Percentiles rank a stretch among this genome's conserved stretches.
Evolutionary conservation across 106 monocot genomes (phyloP).

Genomic region (Phalaenopsis aphrodite): DNA sequence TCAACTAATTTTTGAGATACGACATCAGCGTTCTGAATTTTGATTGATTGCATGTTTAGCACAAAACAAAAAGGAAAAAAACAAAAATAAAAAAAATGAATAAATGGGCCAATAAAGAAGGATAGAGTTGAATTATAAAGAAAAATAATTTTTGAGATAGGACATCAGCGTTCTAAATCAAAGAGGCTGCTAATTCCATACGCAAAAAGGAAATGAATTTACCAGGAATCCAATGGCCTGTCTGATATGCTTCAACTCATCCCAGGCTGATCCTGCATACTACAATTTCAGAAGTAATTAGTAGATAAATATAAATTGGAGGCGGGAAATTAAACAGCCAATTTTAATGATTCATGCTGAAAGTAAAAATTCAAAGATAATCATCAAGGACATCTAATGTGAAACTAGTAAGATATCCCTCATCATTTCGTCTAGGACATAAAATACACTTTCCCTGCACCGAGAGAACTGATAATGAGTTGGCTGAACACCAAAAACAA

Average conservation of each 20-base stretch:
- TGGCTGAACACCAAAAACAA: background rate
- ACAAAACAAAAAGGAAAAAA: background rate
- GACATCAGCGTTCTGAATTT: background rate
- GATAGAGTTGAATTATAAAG: too few relatives aligned
- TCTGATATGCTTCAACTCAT: conserved; percentile 89
- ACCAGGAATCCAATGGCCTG: conserved; percentile 95
- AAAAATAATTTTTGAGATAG: background rate
- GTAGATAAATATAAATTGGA: background rate
- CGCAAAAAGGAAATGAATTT: conserved; percentile 10
- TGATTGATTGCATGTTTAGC: background rate
- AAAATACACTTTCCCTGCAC: background rate
- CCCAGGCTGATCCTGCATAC: conserved; percentile 93
- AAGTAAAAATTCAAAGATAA: too few relatives aligned
- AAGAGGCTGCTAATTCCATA: background rate
- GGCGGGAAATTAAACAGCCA: background rate
- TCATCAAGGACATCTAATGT: too few relatives aligned
- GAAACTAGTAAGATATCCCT: background rate
- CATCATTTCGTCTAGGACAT: background rate
- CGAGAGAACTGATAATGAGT: background rate
- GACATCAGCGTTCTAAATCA: background rate
- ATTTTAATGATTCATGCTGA: background rate
- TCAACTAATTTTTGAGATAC: background rate
- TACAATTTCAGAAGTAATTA: conserved; percentile 26
- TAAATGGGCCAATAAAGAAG: background rate
- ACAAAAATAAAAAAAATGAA: background rate